Conservation (phyloP, 2,329 filamentous ascomycete species). For the Claviceps sp. region DNA sequence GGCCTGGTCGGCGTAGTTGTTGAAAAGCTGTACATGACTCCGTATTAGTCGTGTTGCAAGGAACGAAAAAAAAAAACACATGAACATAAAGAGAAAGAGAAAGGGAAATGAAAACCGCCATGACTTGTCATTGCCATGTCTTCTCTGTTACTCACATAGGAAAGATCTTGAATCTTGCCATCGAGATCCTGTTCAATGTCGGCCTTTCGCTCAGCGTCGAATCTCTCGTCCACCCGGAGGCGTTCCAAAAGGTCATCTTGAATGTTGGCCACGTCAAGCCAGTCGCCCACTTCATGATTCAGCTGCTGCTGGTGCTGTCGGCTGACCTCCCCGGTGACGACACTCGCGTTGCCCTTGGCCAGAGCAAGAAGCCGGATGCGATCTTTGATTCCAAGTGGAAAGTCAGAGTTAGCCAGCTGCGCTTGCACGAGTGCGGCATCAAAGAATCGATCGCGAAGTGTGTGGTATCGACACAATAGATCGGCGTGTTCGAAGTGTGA, state of each 20-base stretch:
- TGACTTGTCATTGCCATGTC: background rate
- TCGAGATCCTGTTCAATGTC: constrained; percentile 58
- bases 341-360: constrained; percentile 85
- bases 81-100: background rate
- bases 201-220: constrained; percentile 47
- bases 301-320: constrained; percentile 74
- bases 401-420: constrained; percentile 70
- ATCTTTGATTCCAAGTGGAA: constrained; percentile 65
- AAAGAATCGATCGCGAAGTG: constrained; percentile 69
- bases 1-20: constrained; percentile 78
- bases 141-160: constrained; percentile 48
- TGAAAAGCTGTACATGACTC: constrained; percentile 55
- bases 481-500: constrained; percentile 70
- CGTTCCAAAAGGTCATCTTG: constrained; percentile 83
- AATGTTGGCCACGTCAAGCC: constrained; percentile 86
- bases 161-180: constrained; percentile 64
- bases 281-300: constrained; percentile 69
- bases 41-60: constrained; percentile 6
- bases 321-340: constrained; percentile 61
- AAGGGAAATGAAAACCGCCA: background rate
- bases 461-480: constrained; percentile 84
- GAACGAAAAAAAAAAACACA: background rate
- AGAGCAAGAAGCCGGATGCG: constrained; percentile 81
- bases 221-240: constrained; percentile 57
- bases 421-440: constrained; percentile 80